These are phyloP conservation scores for Gonapodya sp. DNA, from an alignment of 192 early-diverging fungal genomes.

Conservation along the genomic window DNA sequence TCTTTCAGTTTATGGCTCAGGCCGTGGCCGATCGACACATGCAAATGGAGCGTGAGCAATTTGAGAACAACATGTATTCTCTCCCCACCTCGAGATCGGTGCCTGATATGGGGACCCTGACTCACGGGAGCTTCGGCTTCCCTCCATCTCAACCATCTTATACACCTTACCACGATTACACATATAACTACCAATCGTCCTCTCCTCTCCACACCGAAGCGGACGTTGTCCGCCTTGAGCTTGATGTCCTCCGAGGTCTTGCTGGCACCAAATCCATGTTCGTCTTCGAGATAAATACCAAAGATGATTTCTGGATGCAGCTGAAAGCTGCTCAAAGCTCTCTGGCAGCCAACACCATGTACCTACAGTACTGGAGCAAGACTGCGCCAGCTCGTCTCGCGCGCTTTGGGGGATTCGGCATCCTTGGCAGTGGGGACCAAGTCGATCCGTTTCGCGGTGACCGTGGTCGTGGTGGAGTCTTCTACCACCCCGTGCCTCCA, in stretches of 20 bases:
- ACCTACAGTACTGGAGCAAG: slow-evolving; percentile 67
- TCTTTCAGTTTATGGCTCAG: slow-evolving; percentile 76
- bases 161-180: neutral
- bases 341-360: slow-evolving; percentile 86
- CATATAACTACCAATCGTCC: slow-evolving; percentile 2
- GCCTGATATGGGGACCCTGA: neutral
- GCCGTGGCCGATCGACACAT: slow-evolving; percentile 62
- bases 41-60: slow-evolving; percentile 28
- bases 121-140: neutral
- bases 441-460: neutral
- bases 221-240: slow-evolving; percentile 73
- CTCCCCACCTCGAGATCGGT: neutral
- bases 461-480: neutral
- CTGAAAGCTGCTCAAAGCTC: slow-evolving; percentile 91
- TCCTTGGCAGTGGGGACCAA: neutral
- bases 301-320: slow-evolving; percentile 84
- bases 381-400: slow-evolving; percentile 10
- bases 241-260: slow-evolving; percentile 82
- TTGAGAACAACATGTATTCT: slow-evolving; percentile 38
- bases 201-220: slow-evolving; percentile 27
- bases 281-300: slow-evolving; percentile 57
- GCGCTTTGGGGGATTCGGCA: slow-evolving; percentile 5
- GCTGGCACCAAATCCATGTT: slow-evolving; percentile 76
- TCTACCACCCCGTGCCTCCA: neutral
- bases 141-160: neutral